Evolutionary conservation across 1,284 basidiomycete species (phyloP).

Genomic region (Ustilago cynodontis): DNA sequence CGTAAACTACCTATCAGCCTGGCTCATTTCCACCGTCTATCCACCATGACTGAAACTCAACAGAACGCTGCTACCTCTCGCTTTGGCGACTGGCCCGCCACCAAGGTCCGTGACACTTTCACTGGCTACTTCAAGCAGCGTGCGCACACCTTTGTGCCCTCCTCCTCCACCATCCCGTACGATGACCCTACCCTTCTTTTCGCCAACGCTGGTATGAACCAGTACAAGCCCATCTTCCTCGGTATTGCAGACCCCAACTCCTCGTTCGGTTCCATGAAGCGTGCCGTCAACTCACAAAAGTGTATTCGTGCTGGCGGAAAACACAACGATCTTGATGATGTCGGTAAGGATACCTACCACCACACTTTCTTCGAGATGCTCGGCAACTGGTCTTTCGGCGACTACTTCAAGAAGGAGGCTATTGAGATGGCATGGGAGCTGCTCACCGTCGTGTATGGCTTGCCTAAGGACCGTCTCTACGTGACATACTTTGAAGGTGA

Average conservation of each 20-base stretch:
- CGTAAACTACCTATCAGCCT: not conserved
- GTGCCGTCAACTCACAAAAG: conserved; percentile 96
- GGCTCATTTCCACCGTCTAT: not conserved
- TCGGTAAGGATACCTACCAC: conserved; percentile 94
- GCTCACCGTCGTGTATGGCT: conserved; percentile 86
- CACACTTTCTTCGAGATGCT: conserved; percentile 99
- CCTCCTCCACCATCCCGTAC: conserved; percentile 92
- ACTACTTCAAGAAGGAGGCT: conserved; percentile 99
- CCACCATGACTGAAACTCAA: conserved; percentile 35
- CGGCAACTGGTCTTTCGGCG: conserved; percentile 99
- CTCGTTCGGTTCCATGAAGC: conserved; percentile 86
- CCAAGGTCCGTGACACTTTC: conserved; percentile 80
- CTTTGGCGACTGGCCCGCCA: conserved; percentile 77
- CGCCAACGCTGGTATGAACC: conserved; percentile 81
- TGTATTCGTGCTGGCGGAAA: conserved; percentile 98
- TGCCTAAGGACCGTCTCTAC: conserved; percentile 91
- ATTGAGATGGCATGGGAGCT: conserved; percentile 94
- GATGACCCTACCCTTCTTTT: conserved; percentile 91
- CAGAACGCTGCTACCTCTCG: conserved; percentile 62
- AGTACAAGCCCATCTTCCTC: conserved; percentile 93
- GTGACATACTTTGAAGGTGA: conserved; percentile 99
- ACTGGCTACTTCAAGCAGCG: conserved; percentile 82
- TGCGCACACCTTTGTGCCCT: conserved; percentile 91
- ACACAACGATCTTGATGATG: conserved; percentile 98
- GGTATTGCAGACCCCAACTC: conserved; percentile 94